phyloP scores from a whole-genome alignment of 148 eudicot genomes.

The Dysphania ambrosioides region DNA sequence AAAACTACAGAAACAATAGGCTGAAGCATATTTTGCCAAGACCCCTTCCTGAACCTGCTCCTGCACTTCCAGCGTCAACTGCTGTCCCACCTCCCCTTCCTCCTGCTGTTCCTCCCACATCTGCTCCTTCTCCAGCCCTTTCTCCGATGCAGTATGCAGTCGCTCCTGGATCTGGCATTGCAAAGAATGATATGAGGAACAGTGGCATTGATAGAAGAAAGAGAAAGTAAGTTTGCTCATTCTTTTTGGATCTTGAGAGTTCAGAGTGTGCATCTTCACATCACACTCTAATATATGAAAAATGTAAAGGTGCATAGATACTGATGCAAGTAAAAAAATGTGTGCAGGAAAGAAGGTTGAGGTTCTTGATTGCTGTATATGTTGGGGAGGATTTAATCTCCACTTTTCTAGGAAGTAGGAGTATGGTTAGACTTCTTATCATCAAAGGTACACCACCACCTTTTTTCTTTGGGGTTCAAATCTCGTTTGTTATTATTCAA shows the following conservation, averaged over 20 bases:
- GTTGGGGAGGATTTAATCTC: neutral
- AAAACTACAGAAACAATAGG: constrained; percentile 88
- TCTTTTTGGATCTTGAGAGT: neutral
- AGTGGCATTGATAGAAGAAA: constrained; percentile 68
- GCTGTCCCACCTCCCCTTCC: constrained; percentile 48
- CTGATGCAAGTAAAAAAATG: neutral
- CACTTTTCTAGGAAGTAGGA: neutral
- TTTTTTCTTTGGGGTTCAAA: neutral
- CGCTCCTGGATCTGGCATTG: constrained; percentile 53
- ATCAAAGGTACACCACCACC: neutral
- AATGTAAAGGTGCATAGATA: neutral
- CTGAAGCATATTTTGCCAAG: constrained; percentile 88
- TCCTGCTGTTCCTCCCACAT: constrained; percentile 37
- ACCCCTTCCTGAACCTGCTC: constrained; percentile 68
- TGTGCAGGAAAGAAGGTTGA: constrained; percentile 10
- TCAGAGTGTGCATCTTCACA: neutral
- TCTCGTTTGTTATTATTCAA: neutral
- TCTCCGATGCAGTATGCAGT: constrained; percentile 78
- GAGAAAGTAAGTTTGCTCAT: constrained; percentile 56
- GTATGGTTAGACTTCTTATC: neutral
- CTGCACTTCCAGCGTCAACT: constrained; percentile 42
- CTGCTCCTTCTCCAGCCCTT: constrained; percentile 58
- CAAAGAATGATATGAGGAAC: constrained; percentile 63
- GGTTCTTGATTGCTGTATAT: neutral
- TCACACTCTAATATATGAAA: no score